Conservation (phyloP, 768 basidiomycete species). For the Podaxis pistillaris region DNA sequence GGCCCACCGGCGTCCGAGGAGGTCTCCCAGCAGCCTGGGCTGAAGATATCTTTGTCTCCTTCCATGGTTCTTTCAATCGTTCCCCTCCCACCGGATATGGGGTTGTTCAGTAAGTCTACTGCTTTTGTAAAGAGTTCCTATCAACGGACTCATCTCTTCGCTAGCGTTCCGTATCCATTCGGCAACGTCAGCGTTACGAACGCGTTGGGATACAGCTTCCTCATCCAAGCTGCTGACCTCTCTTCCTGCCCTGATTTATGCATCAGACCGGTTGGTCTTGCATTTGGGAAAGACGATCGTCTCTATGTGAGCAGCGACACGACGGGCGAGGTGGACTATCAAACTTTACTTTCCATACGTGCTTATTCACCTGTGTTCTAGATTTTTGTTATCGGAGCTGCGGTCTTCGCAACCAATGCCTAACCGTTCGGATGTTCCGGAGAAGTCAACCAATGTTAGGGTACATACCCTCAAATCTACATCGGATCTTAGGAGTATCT, state of each 20-base stretch:
- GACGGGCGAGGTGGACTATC: constrained; percentile 37
- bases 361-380: background rate
- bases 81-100: constrained; percentile 45
- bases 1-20: background rate
- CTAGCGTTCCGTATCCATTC: constrained; percentile 28
- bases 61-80: constrained; percentile 43
- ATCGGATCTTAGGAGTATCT: background rate
- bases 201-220: constrained; percentile 26
- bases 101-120: constrained; percentile 34
- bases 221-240: constrained; percentile 39
- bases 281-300: constrained; percentile 32
- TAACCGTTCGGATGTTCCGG: background rate
- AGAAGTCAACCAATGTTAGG: background rate
- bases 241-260: constrained; percentile 38
- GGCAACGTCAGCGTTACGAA: constrained; percentile 1
- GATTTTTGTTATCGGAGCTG: constrained; percentile 3
- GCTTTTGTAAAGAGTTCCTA: background rate
- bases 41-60: constrained; percentile 41
- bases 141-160: background rate
- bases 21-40: constrained; percentile 27
- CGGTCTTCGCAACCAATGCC: background rate
- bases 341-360: background rate
- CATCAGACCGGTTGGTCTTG: constrained; percentile 44
- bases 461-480: background rate
- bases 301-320: constrained; percentile 42